phyloP scores from a whole-genome alignment of 2,329 filamentous ascomycete genomes.

The Fusarium sacchari region DNA sequence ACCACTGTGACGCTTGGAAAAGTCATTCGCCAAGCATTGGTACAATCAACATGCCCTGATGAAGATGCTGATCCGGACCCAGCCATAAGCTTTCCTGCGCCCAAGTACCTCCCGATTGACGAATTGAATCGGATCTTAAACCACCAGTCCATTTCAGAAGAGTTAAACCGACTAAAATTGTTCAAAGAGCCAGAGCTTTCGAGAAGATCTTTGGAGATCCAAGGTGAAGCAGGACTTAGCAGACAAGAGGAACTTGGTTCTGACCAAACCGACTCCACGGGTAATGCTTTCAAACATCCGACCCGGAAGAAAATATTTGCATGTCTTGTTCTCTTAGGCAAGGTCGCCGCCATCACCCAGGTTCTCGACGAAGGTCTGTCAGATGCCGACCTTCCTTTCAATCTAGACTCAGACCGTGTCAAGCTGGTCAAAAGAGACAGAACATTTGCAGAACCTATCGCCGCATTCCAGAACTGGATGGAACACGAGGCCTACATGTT shows the following conservation, averaged over 20 bases:
- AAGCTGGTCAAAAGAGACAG: background rate
- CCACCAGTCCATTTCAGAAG: background rate
- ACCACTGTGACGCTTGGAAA: background rate
- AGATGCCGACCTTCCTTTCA: background rate
- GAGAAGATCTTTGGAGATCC: background rate
- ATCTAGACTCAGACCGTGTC: accelerated
- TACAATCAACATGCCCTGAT: background rate
- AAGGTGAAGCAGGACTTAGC: background rate
- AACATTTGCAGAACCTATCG: background rate
- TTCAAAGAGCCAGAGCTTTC: background rate
- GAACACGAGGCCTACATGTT: background rate
- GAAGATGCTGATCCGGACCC: background rate
- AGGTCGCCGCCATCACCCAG: background rate
- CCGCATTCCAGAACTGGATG: background rate
- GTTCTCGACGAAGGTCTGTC: background rate
- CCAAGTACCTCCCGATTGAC: background rate
- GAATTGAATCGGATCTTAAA: background rate
- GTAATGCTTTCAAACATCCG: too few species aligned
- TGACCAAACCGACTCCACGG: background rate
- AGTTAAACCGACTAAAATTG: background rate
- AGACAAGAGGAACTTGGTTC: background rate
- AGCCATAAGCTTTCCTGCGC: background rate
- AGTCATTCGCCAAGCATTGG: background rate
- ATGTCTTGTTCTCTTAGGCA: background rate
- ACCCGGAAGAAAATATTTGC: background rate